Conservation (phyloP, 2,329 filamentous ascomycete species). For the Colletotrichum phormii region DNA sequence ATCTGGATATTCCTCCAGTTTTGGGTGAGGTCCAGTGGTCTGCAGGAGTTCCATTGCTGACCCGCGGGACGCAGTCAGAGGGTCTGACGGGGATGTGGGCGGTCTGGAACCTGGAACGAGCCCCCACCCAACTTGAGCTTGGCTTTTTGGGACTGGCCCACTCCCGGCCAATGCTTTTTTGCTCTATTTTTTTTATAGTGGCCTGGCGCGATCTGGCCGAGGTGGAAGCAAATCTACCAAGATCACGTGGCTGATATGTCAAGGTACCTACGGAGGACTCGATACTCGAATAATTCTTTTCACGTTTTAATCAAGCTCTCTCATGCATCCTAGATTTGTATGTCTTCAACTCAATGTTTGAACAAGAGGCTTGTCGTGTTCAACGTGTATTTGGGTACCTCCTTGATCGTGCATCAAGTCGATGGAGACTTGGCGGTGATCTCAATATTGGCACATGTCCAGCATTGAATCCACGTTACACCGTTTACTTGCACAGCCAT, state of each 20-base stretch:
- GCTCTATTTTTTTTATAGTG: background rate
- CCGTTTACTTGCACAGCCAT: background rate
- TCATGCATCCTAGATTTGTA: too few species aligned
- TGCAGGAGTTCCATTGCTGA: background rate
- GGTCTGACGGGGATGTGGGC: slow-evolving; percentile 25
- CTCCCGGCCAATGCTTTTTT: slow-evolving; percentile 4
- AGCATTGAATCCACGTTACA: background rate
- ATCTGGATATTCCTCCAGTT: background rate
- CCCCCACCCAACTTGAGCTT: background rate
- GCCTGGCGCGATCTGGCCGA: slow-evolving; percentile 6
- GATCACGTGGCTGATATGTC: background rate
- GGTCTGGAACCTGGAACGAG: slow-evolving; percentile 32
- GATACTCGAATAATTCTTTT: background rate
- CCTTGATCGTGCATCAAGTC: background rate
- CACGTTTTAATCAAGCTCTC: background rate
- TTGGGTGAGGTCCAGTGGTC: background rate
- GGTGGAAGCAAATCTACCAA: background rate
- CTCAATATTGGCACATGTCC: slow-evolving; percentile 8
- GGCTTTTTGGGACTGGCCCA: background rate
- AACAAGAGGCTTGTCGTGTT: too few species aligned
- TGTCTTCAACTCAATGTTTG: too few species aligned
- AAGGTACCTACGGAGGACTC: background rate
- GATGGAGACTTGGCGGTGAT: slow-evolving; percentile 22
- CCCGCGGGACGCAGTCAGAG: background rate
- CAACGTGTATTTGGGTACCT: background rate